Percentiles rank a stretch among this genome's conserved stretches.
These are phyloP conservation scores for Aspergillus unguis DNA, from an alignment of 2,329 filamentous ascomycete genomes.

Conservation along the genomic window DNA sequence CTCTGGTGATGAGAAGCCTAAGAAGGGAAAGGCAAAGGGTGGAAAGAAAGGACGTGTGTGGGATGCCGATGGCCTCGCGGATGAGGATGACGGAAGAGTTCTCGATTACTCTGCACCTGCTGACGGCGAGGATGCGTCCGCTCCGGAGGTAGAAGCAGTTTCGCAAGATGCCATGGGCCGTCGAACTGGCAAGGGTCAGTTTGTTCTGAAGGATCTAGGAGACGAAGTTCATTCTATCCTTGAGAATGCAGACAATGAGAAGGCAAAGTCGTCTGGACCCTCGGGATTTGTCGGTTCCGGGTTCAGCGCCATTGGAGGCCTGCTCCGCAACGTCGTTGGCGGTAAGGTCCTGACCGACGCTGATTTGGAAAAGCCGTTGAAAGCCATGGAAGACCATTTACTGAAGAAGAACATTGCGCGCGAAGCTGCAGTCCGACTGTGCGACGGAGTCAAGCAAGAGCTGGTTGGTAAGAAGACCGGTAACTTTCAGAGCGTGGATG, in stretches of 20 bases:
- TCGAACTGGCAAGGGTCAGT: slow-evolving; percentile 81
- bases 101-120: slow-evolving; percentile 82
- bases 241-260: slow-evolving; percentile 69
- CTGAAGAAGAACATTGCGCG: slow-evolving; percentile 94
- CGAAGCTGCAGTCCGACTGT: slow-evolving; percentile 87
- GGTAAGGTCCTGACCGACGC: slow-evolving; percentile 87
- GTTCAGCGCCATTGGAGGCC: slow-evolving; percentile 75
- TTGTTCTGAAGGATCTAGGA: slow-evolving; percentile 87
- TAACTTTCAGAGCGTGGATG: slow-evolving; percentile 83
- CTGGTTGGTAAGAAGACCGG: slow-evolving; percentile 86
- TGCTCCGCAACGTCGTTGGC: slow-evolving; percentile 92
- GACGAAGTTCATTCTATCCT: slow-evolving; percentile 91
- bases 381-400: slow-evolving; percentile 93
- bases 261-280: slow-evolving; percentile 46
- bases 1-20: slow-evolving; percentile 76
- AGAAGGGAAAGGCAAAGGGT: slow-evolving; percentile 54
- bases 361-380: slow-evolving; percentile 87
- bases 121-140: slow-evolving; percentile 53
- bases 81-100: slow-evolving; percentile 74
- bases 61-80: slow-evolving; percentile 83
- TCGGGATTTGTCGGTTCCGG: slow-evolving; percentile 73
- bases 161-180: slow-evolving; percentile 80
- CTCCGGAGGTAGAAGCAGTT: slow-evolving; percentile 66
- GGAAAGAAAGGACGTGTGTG: slow-evolving; percentile 86
- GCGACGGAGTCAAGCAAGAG: slow-evolving; percentile 86